Evolutionary conservation across 768 basidiomycete species (phyloP).

Genomic region (Chlorophyllum brunneum): DNA sequence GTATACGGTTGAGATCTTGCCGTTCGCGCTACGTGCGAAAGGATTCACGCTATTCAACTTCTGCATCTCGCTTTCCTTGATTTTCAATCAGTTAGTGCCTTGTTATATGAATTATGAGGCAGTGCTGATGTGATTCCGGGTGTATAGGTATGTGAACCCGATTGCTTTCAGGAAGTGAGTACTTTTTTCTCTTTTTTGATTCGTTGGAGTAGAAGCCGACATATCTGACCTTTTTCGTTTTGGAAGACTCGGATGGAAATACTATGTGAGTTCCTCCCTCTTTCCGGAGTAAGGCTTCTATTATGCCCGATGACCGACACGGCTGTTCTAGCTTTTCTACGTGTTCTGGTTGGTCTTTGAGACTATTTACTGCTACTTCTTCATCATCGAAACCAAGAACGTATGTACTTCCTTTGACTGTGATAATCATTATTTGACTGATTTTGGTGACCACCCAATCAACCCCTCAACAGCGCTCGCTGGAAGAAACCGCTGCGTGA

Average conservation of each 20-base stretch:
- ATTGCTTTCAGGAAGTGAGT: constrained; percentile 32
- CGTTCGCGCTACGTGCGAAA: constrained; percentile 54
- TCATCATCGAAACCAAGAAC: constrained; percentile 51
- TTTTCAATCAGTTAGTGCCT: constrained; percentile 57
- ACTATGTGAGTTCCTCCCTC: constrained; percentile 43
- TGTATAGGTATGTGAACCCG: constrained; percentile 45
- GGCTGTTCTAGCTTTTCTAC: constrained; percentile 39
- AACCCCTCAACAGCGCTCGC: constrained; percentile 32
- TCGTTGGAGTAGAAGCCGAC: background rate
- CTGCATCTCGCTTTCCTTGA: constrained; percentile 54
- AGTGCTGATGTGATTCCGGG: background rate
- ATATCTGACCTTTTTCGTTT: constrained; percentile 33
- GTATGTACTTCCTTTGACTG: constrained; percentile 14
- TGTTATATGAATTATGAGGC: background rate
- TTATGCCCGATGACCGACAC: background rate
- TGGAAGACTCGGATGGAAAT: constrained; percentile 53
- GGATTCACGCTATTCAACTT: constrained; percentile 66
- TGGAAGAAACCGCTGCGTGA: constrained; percentile 60
- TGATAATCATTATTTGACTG: background rate
- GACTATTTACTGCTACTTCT: constrained; percentile 47
- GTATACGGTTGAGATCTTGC: constrained; percentile 29
- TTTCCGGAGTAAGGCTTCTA: background rate
- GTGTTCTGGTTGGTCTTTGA: constrained; percentile 55
- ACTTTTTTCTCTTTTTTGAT: background rate
- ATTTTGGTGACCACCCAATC: background rate